Evolutionary conservation across 2,329 filamentous ascomycete genomes (phyloP).

Genomic region (Berkeleyomyces rouxiae): DNA sequence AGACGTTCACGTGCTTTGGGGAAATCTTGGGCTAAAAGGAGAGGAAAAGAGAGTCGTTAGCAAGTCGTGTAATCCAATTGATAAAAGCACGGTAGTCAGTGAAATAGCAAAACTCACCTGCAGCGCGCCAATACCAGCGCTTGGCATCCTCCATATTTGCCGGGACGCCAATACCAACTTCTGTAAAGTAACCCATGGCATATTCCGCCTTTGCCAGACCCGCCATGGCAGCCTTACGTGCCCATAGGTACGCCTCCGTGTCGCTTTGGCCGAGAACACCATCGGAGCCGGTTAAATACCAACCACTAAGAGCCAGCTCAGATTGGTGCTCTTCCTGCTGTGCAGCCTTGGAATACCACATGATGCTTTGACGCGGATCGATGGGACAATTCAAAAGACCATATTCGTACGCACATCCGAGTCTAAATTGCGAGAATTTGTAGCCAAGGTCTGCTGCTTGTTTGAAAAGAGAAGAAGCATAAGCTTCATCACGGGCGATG

Average conservation of each 20-base stretch:
- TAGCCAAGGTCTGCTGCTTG: slow-evolving; percentile 80
- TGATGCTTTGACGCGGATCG: slow-evolving; percentile 70
- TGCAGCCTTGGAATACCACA: slow-evolving; percentile 85
- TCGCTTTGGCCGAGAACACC: slow-evolving; percentile 83
- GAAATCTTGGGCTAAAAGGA: slow-evolving; percentile 64
- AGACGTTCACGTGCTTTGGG: slow-evolving; percentile 83
- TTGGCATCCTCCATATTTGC: slow-evolving; percentile 88
- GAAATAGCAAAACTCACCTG: slow-evolving; percentile 48
- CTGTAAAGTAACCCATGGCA: slow-evolving; percentile 85
- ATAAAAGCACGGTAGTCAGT: background rate
- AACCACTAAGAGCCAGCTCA: slow-evolving; percentile 70
- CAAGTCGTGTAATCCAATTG: background rate
- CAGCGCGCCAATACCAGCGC: slow-evolving; percentile 94
- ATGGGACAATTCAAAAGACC: slow-evolving; percentile 68
- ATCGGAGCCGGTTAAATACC: slow-evolving; percentile 86
- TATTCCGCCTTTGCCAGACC: slow-evolving; percentile 90
- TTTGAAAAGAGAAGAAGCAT: slow-evolving; percentile 66
- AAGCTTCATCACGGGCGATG: slow-evolving; percentile 64
- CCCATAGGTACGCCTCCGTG: slow-evolving; percentile 94
- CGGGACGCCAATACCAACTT: slow-evolving; percentile 78
- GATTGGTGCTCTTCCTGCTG: slow-evolving; percentile 88
- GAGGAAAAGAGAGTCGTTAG: slow-evolving; percentile 17
- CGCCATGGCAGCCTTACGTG: slow-evolving; percentile 75
- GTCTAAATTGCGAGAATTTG: slow-evolving; percentile 83
- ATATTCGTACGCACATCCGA: slow-evolving; percentile 82